Evolutionary conservation across 163 green algal genomes (phyloP).

Genomic region (Prototheca stagnorum): DNA sequence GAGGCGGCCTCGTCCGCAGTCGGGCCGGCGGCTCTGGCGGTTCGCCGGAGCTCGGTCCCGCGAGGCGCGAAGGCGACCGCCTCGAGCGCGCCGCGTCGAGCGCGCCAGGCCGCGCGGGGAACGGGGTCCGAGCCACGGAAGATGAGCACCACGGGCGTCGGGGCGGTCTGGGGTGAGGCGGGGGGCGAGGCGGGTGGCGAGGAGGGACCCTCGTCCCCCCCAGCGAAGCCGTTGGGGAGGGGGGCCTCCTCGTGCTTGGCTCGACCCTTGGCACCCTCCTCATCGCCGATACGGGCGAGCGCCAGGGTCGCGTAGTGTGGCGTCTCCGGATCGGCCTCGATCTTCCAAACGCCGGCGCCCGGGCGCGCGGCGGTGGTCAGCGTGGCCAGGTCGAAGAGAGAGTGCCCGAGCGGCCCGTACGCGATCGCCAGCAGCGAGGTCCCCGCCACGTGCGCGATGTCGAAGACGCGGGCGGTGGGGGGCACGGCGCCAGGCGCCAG

Average conservation of each 20-base stretch:
- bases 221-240: too few species aligned
- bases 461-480: background rate
- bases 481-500: background rate
- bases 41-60: constrained; percentile 4
- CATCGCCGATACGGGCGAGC: background rate
- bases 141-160: constrained; percentile 28
- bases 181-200: too few species aligned
- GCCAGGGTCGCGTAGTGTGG: constrained; percentile 24
- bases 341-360: constrained; percentile 6
- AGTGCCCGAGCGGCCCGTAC: constrained; percentile 11
- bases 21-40: too few species aligned
- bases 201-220: too few species aligned
- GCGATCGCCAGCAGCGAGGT: constrained; percentile 37
- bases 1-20: background rate
- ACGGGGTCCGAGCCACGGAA: constrained; percentile 17
- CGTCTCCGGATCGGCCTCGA: constrained; percentile 28
- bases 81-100: constrained; percentile 6
- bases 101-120: constrained; percentile 13
- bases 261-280: too few species aligned
- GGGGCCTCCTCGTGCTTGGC: too few species aligned
- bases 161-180: too few species aligned
- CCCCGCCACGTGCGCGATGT: constrained; percentile 34
- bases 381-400: constrained; percentile 55
- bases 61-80: constrained; percentile 19
- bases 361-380: constrained; percentile 29